Conservation (phyloP, 805 yeast genomes). For the Myxozyma udenii region DNA sequence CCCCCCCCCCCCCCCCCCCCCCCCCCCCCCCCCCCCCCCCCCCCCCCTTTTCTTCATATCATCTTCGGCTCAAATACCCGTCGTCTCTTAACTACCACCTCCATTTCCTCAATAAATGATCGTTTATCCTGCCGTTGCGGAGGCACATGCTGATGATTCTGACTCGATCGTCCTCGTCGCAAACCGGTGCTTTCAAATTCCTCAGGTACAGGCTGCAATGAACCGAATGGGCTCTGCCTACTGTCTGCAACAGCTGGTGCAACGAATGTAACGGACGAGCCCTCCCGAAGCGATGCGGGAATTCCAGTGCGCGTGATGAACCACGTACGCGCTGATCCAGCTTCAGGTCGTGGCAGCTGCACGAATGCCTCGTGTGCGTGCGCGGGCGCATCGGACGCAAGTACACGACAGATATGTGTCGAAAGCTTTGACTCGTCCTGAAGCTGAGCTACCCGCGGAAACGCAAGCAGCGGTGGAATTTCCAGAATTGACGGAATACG, state of each 20-base stretch:
- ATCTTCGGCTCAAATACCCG: constrained; percentile 3
- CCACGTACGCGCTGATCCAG: not conserved
- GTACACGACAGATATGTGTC: constrained; percentile 9
- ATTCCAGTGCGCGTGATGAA: constrained; percentile 10
- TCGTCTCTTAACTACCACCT: constrained; percentile 13
- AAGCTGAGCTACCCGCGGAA: constrained; percentile 11
- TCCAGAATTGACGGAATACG: constrained; percentile 12
- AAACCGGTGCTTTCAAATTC: not conserved
- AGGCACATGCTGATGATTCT: not conserved
- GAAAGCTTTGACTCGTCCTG: constrained; percentile 10
- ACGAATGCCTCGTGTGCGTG: not conserved
- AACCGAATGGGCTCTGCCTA: too few species aligned
- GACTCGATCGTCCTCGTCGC: not conserved
- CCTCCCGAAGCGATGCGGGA: constrained; percentile 7
- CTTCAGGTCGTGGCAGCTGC: not conserved
- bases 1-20: too few species aligned
- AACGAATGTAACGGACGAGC: constrained; percentile 4
- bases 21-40: too few species aligned
- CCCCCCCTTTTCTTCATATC: too few species aligned
- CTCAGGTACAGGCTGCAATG: not conserved
- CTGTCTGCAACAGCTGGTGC: not conserved
- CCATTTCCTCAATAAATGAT: constrained; percentile 9
- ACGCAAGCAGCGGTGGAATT: constrained; percentile 9
- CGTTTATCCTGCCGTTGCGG: not conserved
- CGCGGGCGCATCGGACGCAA: not conserved